Base-by-base conservation (phyloP, 2,329 filamentous ascomycete genomes). In the Lachnellula cervina region DNA sequence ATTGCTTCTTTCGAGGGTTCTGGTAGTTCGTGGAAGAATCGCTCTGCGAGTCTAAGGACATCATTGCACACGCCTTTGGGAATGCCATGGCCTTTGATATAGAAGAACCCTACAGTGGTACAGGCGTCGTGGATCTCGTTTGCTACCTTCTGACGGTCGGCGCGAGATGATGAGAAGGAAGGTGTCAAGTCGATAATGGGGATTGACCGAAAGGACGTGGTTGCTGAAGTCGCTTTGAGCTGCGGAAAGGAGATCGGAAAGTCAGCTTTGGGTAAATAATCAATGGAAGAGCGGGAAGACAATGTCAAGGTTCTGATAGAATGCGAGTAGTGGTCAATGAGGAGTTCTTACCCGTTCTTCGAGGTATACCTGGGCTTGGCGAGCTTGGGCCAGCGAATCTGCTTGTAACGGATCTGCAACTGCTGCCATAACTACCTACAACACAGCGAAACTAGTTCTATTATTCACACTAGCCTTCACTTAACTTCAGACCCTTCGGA, bases 11-110 rank as follows among this genome's bases (percentile, higher is more conserved):
- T 81, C 46, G 74, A 72, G 21, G 74, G 71, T 2, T 73, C 61
- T 0, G 77, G 72, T 5, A 82, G 71, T 4, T 70, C 66, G 61
- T 64, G 59, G 52, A 84, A 83, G 62, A 83, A 73, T 13, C 68
- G 69, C 59, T 74, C 71, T 14, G 74, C 70, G 2, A 72, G 69
- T 16, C 71, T 59, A 55, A 81, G 70, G 2, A 75, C 71, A 2
- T 65, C 64, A 9, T 72, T 59, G 59, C 77, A 77, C 16, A 77
- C 65, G 4, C 62, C 55, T 5, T 69, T 57, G 1, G 75, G 65
- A 4, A 82, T 71, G 3, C 72, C 69, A 62, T 82, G 78, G 7
- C 75, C 75, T 7, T 71, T 70, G 49, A 82, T 66, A 50, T 66
- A 68, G 60, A 69, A 69, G 56, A 69, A 69, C 1, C 67, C 67